Base-by-base conservation (phyloP, 2,329 filamentous ascomycete species). In the Ophiognomonia clavigignenti-juglandacearum region DNA sequence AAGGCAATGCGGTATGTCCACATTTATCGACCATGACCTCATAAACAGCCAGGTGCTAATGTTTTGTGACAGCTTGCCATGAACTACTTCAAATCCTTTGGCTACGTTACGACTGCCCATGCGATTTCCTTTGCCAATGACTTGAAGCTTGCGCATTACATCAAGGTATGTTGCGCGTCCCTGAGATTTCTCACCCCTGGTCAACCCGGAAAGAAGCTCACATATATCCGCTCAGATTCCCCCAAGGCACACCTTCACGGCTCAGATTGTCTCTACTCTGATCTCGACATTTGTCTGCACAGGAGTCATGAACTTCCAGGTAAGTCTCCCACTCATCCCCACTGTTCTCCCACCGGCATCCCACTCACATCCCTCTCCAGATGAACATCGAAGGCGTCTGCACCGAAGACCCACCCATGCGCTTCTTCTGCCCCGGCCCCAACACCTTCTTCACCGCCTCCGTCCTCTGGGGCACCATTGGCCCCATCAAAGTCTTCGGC, bases 251-350 rank as follows among this genome's bases (percentile, higher is more conserved):
- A 77, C 78, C 3, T 83, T 82, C 54, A 63, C 68, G 18, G 78
- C 77, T 1, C 79, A 83, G 60, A 77, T 82, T 57, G 64, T 76
- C 8, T 77, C 78, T 23, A 82, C 76, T 2, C 64, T 81, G 16
- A 61, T 78, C n/a, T 75, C 72, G 39, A 77, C 73, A 2, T 64
- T 78, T 38, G 69, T 77, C 34, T 74, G 70, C 51, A 69, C 72
- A 4, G 73, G 68, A 13, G 69, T 77, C 2, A 57, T 66, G 51
- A 64, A 66, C 51, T 73, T 56, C 74, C 73, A 19, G 31, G 39
- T 32, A 42, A 13, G 19, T 5, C 32, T 9, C 32, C n/a, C n/a
- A n/a, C 14, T 4, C 16, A 5, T 16, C 6, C 32, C 32, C 6
- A 16, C n/a, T 16, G 19, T 16, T 16, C 19, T 6, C 3, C 6